Evolutionary conservation across 1,284 basidiomycete species (phyloP).

Genomic region (Sanghuangporus sanghuang): DNA sequence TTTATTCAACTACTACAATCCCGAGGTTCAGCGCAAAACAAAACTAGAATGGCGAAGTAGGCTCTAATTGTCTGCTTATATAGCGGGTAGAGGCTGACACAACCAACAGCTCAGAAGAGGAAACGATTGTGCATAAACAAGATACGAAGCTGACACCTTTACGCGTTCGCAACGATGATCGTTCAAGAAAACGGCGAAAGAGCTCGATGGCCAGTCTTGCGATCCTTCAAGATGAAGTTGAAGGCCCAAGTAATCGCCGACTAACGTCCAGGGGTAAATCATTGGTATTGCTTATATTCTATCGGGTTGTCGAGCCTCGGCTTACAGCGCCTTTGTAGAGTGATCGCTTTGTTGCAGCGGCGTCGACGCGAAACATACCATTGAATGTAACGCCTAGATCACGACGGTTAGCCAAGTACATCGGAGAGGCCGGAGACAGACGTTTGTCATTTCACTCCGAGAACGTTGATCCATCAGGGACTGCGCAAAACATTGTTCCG

Average conservation of each 20-base stretch:
- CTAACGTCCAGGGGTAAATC: not conserved
- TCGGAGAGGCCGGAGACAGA: slow-evolving; percentile 12
- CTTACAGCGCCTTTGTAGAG: not conserved
- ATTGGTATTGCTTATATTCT: not conserved
- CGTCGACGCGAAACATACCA: not conserved
- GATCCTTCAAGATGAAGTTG: slow-evolving; percentile 12
- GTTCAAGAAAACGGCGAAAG: slow-evolving; percentile 3
- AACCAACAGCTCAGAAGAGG: slow-evolving; percentile 2
- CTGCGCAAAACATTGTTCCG: not conserved
- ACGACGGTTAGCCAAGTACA: slow-evolving; percentile 12
- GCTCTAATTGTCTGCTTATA: not conserved
- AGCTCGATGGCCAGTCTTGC: slow-evolving; percentile 16
- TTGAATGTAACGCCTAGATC: slow-evolving; percentile 14
- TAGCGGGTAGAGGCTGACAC: not conserved
- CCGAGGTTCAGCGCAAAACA: not conserved
- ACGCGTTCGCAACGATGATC: slow-evolving; percentile 4
- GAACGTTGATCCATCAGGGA: not conserved
- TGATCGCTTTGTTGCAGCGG: slow-evolving; percentile 14
- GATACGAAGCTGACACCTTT: slow-evolving; percentile 9
- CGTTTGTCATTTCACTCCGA: slow-evolving; percentile 9
- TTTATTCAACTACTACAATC: not conserved
- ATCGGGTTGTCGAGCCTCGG: not conserved
- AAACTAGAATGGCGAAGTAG: not conserved
- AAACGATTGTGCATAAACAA: not conserved
- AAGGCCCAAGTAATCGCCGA: not conserved